A percentile compares a stretch with the other conserved stretches of the same genome.
phyloP scores from a whole-genome alignment of 192 early-diverging fungal genomes.

The Gonapodya sp. region DNA sequence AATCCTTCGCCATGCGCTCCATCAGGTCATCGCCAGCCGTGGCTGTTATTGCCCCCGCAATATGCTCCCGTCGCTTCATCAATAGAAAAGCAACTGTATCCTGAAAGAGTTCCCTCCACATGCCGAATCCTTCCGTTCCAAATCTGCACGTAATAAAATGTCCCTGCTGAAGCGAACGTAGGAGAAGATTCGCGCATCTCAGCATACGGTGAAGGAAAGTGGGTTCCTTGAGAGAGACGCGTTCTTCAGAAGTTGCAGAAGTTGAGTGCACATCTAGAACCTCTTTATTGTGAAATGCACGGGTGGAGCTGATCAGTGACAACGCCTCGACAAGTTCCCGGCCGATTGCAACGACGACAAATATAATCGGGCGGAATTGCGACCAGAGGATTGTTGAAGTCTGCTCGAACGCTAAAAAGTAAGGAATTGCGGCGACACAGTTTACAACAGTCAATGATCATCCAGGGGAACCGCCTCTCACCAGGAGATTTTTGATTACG shows the following conservation, averaged over 20 bases:
- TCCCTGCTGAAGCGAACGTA: not conserved
- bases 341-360: not conserved
- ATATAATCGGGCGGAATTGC: not conserved
- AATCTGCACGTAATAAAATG: constrained; percentile 4
- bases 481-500: not conserved
- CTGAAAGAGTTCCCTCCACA: not conserved
- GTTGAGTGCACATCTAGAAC: not conserved
- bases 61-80: not conserved
- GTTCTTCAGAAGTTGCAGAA: not conserved
- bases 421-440: too few relatives aligned
- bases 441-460: too few relatives aligned
- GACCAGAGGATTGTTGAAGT: not conserved
- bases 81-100: not conserved
- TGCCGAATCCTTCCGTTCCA: not conserved
- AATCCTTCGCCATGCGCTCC: not conserved
- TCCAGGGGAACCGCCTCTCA: not conserved
- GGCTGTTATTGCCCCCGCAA: not conserved
- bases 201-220: too few relatives aligned
- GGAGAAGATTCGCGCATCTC: not conserved
- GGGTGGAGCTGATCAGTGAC: not conserved
- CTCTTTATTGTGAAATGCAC: not conserved
- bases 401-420: constrained; percentile 4
- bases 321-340: not conserved
- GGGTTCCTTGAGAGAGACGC: too few relatives aligned
- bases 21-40: not conserved